phyloP scores from a whole-genome alignment of 2,329 filamentous ascomycete species.

The Tolypocladium paradoxum region DNA sequence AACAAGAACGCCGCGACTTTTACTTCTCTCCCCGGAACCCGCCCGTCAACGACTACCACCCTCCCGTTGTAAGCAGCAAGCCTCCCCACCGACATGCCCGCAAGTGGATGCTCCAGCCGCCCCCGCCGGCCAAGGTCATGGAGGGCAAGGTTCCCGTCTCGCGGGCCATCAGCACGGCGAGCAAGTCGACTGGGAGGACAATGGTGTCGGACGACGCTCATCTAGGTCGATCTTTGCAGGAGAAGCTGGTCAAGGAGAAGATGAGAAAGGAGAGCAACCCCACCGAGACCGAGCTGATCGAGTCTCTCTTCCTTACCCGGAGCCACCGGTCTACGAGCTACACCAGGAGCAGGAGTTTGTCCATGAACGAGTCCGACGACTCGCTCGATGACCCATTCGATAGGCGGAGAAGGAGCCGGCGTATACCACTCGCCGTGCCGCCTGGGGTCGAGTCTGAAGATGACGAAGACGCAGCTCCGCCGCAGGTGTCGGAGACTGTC shows the following conservation, averaged over 20 bases:
- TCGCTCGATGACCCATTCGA: constrained; percentile 18
- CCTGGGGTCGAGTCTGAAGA: constrained; percentile 21
- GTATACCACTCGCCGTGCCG: constrained; percentile 17
- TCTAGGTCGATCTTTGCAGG: constrained; percentile 31
- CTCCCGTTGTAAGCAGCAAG: constrained; percentile 70
- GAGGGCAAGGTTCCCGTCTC: constrained; percentile 68
- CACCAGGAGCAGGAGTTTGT: constrained; percentile 25
- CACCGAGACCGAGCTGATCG: constrained; percentile 33
- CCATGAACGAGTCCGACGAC: constrained; percentile 25
- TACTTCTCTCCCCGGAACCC: constrained; percentile 53
- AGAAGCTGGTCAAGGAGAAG: constrained; percentile 35
- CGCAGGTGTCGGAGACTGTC: constrained; percentile 13
- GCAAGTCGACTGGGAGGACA: constrained; percentile 36
- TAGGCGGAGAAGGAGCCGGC: constrained; percentile 14
- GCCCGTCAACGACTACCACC: constrained; percentile 77
- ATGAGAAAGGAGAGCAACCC: constrained; percentile 29
- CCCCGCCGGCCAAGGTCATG: constrained; percentile 85
- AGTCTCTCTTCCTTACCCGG: constrained; percentile 26
- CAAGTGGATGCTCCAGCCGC: constrained; percentile 87
- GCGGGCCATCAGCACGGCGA: constrained; percentile 48
- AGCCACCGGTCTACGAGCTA: constrained; percentile 21
- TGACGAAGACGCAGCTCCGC: constrained; percentile 18
- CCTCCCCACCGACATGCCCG: constrained; percentile 60
- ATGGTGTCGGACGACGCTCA: constrained; percentile 28
- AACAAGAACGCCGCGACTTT: constrained; percentile 46